A percentile compares a stretch with the other conserved stretches of the same genome.
Evolutionary conservation across 2,329 filamentous ascomycete genomes (phyloP).

Genomic region (Fusarium sp.): DNA sequence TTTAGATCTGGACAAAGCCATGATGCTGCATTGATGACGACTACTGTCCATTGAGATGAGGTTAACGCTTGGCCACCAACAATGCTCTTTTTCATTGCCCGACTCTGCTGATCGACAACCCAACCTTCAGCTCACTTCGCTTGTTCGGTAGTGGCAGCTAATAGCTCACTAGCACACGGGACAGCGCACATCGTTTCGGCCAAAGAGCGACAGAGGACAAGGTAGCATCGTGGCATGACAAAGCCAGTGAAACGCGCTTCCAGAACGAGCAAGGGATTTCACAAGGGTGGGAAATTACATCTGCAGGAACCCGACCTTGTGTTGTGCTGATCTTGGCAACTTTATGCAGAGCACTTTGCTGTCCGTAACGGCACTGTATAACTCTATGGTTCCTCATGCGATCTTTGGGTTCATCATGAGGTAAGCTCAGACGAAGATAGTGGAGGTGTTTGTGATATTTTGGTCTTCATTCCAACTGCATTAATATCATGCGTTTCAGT

Average conservation of each 20-base stretch:
- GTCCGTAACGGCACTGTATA: background rate
- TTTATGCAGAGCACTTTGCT: background rate
- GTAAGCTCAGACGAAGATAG: background rate
- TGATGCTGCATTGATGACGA: no score
- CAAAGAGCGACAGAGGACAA: conserved; percentile 10
- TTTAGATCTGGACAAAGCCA: no score
- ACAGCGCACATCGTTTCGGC: conserved; percentile 13
- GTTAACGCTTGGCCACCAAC: background rate
- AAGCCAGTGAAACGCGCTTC: conserved; percentile 41
- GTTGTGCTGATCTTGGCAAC: conserved; percentile 8
- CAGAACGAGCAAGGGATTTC: conserved; percentile 36
- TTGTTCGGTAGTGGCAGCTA: conserved; percentile 21
- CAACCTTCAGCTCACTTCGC: conserved; percentile 28
- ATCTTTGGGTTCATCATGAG: background rate
- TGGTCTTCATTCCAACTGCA: conserved; percentile 5
- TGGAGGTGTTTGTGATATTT: background rate
- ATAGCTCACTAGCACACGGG: background rate
- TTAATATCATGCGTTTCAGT: conserved; percentile 19
- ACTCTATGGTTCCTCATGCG: background rate
- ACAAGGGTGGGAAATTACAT: conserved; percentile 44
- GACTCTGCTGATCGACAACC: conserved; percentile 7
- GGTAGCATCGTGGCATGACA: conserved; percentile 14
- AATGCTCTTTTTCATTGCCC: background rate
- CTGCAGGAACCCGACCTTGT: conserved; percentile 41
- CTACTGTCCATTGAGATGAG: background rate